These are phyloP conservation scores for Pterulicium gracile DNA, from an alignment of 1,284 basidiomycete genomes.

Conservation along the genomic window DNA sequence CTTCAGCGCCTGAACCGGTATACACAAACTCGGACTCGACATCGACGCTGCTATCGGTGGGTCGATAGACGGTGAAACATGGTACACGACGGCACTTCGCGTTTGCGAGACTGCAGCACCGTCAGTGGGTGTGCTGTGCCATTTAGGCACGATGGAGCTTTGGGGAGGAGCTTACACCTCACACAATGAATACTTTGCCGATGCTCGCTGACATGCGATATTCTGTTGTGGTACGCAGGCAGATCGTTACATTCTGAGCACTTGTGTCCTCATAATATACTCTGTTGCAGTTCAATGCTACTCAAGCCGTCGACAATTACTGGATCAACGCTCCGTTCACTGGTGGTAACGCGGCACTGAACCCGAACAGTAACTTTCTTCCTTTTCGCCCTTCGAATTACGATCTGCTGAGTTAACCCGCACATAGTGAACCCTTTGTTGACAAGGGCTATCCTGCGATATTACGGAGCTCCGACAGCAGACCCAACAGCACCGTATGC, in stretches of 20 bases:
- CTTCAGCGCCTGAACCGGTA: no score
- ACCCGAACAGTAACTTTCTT: conserved; percentile 14
- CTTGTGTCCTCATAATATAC: neutral
- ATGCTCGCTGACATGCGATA: conserved; percentile 29
- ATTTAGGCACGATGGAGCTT: no score
- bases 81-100: no score
- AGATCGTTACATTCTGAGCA: neutral
- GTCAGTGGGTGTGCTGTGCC: no score
- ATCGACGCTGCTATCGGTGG: no score
- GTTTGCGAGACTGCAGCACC: no score
- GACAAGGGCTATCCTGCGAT: conserved; percentile 26
- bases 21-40: no score
- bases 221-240: conserved; percentile 20
- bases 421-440: conserved; percentile 19
- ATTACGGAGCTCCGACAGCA: conserved; percentile 21
- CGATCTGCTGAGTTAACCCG: neutral
- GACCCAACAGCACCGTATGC: conserved; percentile 23
- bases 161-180: conserved; percentile 25
- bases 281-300: conserved; percentile 20
- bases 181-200: conserved; percentile 21
- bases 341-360: conserved; percentile 15
- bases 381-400: neutral
- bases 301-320: conserved; percentile 30
- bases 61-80: no score
- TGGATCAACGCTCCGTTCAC: conserved; percentile 24